phyloP scores from a whole-genome alignment of 148 eudicot species.

The Salicornia ramosissima region DNA sequence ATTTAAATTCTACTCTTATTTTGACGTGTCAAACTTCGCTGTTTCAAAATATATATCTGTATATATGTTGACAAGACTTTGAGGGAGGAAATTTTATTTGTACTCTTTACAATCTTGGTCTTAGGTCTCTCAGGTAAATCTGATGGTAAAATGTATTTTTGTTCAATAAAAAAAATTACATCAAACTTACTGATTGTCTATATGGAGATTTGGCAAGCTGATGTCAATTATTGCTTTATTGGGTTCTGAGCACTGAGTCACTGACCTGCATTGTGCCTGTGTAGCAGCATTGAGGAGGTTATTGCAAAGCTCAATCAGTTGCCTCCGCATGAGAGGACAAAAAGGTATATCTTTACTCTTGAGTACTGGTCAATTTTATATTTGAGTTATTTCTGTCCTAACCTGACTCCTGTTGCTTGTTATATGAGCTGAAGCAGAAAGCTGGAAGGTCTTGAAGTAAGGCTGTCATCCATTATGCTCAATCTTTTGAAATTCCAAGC shows the following conservation, averaged over 20 bases:
- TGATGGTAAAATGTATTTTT: too few species aligned
- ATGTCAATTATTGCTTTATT: background rate
- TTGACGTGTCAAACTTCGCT: too few species aligned
- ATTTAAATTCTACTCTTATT: too few species aligned
- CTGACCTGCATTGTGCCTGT: background rate
- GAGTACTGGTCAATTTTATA: background rate
- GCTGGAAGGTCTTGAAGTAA: slow-evolving; percentile 38
- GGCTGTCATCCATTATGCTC: slow-evolving; percentile 19
- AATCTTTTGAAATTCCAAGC: background rate
- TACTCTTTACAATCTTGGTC: background rate
- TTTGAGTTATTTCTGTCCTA: background rate
- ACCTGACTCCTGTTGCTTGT: background rate
- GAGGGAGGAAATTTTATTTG: background rate
- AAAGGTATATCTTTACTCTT: slow-evolving; percentile 28
- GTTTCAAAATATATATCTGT: too few species aligned
- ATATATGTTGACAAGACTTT: too few species aligned
- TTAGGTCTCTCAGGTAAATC: background rate
- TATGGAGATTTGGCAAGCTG: background rate
- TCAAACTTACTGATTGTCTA: background rate
- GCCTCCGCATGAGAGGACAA: slow-evolving; percentile 40
- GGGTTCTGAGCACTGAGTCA: slow-evolving; percentile 1
- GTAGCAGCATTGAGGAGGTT: slow-evolving; percentile 34
- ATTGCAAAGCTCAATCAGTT: slow-evolving; percentile 31
- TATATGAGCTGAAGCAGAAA: slow-evolving; percentile 20
- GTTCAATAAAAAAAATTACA: background rate